Conservation (phyloP, 768 basidiomycete species). For the Amanita jacksonii region DNA sequence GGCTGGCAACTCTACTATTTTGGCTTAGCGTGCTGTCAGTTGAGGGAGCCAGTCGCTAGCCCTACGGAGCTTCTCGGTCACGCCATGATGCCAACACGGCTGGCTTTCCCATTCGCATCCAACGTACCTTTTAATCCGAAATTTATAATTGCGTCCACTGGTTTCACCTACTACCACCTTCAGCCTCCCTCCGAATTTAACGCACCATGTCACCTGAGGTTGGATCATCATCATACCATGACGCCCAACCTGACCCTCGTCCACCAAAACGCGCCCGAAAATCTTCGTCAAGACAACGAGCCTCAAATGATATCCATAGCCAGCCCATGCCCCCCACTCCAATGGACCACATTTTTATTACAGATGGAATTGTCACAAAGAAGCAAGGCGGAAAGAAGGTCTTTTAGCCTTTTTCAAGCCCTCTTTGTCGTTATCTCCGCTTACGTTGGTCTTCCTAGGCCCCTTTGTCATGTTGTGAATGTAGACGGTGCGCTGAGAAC, state of each 20-base stretch:
- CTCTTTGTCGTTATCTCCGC: neutral
- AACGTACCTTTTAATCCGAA: slow-evolving; percentile 2
- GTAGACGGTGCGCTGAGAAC: slow-evolving; percentile 33
- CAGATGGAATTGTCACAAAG: slow-evolving; percentile 35
- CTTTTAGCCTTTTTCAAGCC: slow-evolving; percentile 5
- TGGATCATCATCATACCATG: slow-evolving; percentile 1
- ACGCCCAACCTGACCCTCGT: slow-evolving; percentile 4
- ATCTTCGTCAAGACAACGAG: slow-evolving; percentile 3
- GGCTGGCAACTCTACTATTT: neutral
- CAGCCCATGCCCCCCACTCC: slow-evolving; percentile 16
- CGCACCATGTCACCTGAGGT: slow-evolving; percentile 7
- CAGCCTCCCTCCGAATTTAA: slow-evolving; percentile 9
- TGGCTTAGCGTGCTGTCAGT: too few relatives aligned
- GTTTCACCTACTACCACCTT: slow-evolving; percentile 5
- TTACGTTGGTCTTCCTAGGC: slow-evolving; percentile 21
- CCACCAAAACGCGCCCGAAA: slow-evolving; percentile 8
- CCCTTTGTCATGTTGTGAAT: slow-evolving; percentile 55
- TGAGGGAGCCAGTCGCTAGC: too few relatives aligned
- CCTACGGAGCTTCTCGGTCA: slow-evolving; percentile 7
- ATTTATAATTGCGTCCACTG: slow-evolving; percentile 6
- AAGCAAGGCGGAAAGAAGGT: slow-evolving; percentile 42
- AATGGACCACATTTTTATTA: slow-evolving; percentile 42
- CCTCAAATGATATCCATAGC: neutral
- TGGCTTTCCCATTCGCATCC: neutral
- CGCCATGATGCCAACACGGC: neutral